Percentiles rank a stretch among this genome's conserved stretches.
Evolutionary conservation across 1,139 yeast species (phyloP).

Genomic region (Scheffersomyces lignicola): DNA sequence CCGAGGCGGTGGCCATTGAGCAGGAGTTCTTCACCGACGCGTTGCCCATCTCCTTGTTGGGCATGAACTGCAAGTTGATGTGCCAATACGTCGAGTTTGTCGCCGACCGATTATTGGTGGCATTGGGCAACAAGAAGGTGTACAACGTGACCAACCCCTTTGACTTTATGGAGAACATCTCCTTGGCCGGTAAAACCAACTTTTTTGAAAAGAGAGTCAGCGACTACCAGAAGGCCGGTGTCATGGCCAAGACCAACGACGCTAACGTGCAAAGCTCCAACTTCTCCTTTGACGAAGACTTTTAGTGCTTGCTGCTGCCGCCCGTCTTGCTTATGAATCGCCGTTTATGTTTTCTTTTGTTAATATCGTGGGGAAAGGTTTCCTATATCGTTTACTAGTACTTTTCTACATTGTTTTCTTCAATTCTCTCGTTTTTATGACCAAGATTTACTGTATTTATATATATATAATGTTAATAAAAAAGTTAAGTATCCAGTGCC

Average conservation of each 20-base stretch:
- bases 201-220: slow-evolving; percentile 98
- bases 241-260: slow-evolving; percentile 61
- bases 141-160: slow-evolving; percentile 92
- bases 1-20: slow-evolving; percentile 95
- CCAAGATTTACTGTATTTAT: background rate
- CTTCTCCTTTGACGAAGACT: slow-evolving; percentile 51
- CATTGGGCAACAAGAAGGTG: slow-evolving; percentile 86
- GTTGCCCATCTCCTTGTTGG: slow-evolving; percentile 84
- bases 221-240: slow-evolving; percentile 99
- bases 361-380: background rate
- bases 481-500: too few species aligned
- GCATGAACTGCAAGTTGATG: slow-evolving; percentile 92
- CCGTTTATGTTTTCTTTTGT: background rate
- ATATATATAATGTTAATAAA: background rate
- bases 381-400: background rate
- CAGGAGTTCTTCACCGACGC: slow-evolving; percentile 94
- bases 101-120: slow-evolving; percentile 89
- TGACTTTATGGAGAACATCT: slow-evolving; percentile 97
- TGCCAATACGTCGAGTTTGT: slow-evolving; percentile 96
- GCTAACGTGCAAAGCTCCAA: slow-evolving; percentile 30
- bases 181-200: slow-evolving; percentile 97
- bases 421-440: background rate
- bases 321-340: background rate
- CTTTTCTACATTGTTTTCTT: background rate
- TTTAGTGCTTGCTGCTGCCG: slow-evolving; percentile 19